A percentile compares a stretch with the other conserved stretches of the same genome.
Evolutionary conservation across 1,139 yeast species (phyloP).

Genomic region (Sugiyamaella japonica): DNA sequence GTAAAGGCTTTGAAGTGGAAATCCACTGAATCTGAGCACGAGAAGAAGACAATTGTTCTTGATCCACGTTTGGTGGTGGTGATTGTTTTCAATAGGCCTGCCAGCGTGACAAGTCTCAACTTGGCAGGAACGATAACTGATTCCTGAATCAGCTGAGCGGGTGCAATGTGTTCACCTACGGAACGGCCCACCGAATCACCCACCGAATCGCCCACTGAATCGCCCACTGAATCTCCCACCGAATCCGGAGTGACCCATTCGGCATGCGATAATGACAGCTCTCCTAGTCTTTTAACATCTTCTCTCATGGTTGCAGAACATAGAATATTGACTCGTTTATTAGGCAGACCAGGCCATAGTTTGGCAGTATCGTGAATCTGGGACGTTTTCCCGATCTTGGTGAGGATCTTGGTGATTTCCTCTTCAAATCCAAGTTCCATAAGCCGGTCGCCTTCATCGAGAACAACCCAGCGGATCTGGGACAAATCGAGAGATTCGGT

Average conservation of each 20-base stretch:
- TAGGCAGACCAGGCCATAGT: conserved; percentile 60
- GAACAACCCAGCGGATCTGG: conserved; percentile 74
- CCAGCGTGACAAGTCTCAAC: conserved; percentile 76
- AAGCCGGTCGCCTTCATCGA: conserved; percentile 94
- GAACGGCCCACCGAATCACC: too few species aligned
- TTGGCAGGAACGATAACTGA: conserved; percentile 87
- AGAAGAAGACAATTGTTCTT: conserved; percentile 80
- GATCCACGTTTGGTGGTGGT: conserved; percentile 41
- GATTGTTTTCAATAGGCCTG: conserved; percentile 59
- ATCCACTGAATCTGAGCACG: conserved; percentile 94
- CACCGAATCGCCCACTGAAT: too few species aligned
- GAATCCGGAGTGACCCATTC: conserved; percentile 55
- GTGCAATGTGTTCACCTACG: conserved; percentile 61
- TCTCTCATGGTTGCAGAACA: conserved; percentile 95
- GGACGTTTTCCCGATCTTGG: conserved; percentile 47
- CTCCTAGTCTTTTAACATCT: conserved; percentile 77
- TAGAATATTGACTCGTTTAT: conserved; percentile 67
- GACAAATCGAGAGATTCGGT: conserved; percentile 72
- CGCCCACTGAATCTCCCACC: too few species aligned
- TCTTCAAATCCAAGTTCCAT: conserved; percentile 97
- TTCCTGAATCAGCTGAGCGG: conserved; percentile 84
- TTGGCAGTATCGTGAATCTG: conserved; percentile 29
- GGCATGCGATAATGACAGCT: conserved; percentile 65
- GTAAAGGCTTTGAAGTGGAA: conserved; percentile 81
- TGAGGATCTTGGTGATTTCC: conserved; percentile 74